phyloP scores from a whole-genome alignment of 2,329 filamentous ascomycete species.

The Teratosphaeria epicoccoides region DNA sequence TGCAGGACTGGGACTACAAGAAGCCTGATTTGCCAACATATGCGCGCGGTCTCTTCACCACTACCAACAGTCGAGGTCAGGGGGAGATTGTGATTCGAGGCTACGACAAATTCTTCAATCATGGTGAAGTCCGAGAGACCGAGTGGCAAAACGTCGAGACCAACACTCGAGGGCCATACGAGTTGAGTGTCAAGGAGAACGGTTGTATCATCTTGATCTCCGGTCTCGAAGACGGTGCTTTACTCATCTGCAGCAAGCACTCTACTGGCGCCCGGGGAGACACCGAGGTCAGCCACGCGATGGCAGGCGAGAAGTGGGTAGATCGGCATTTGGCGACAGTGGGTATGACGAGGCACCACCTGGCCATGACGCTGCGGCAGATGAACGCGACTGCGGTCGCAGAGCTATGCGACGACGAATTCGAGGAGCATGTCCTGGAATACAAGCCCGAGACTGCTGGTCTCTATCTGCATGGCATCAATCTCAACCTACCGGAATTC shows the following conservation, averaged over 20 bases:
- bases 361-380: constrained; percentile 62
- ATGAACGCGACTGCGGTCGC: constrained; percentile 92
- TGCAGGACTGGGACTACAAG: constrained; percentile 96
- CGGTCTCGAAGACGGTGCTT: constrained; percentile 75
- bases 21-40: constrained; percentile 75
- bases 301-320: constrained; percentile 70
- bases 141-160: constrained; percentile 68
- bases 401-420: constrained; percentile 89
- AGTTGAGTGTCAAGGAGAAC: constrained; percentile 95
- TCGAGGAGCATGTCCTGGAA: constrained; percentile 92
- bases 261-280: constrained; percentile 76
- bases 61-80: constrained; percentile 50
- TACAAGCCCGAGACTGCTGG: constrained; percentile 76
- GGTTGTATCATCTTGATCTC: constrained; percentile 99
- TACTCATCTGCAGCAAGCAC: constrained; percentile 98
- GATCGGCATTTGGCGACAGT: constrained; percentile 66
- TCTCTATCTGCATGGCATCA: constrained; percentile 91
- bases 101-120: constrained; percentile 99
- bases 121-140: constrained; percentile 69
- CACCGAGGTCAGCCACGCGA: constrained; percentile 65
- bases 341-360: constrained; percentile 66
- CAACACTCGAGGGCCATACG: constrained; percentile 77
- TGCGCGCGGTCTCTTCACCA: constrained; percentile 89
- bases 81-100: constrained; percentile 77
- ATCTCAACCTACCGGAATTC: constrained; percentile 88